These are phyloP conservation scores for Citrus medica DNA, from an alignment of 345 rosid species.

Conservation along the genomic window DNA sequence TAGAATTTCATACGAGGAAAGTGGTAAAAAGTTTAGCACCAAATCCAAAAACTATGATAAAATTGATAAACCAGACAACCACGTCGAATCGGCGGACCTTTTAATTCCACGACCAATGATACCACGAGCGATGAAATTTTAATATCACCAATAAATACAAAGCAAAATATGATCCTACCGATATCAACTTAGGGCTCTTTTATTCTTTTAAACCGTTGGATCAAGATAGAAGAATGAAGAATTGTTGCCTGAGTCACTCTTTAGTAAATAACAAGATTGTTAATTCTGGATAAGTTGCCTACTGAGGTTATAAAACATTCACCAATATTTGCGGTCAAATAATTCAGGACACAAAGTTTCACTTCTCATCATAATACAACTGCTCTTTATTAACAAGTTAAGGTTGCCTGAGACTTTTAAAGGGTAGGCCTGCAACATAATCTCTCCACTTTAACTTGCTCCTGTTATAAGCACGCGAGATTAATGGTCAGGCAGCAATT, in stretches of 20 bases:
- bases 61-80: no score
- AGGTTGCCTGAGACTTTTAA: not conserved
- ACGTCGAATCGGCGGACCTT: no score
- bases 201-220: not conserved
- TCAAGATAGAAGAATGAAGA: no score
- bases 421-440: constrained; percentile 41
- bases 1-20: not conserved
- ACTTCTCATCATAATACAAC: not conserved
- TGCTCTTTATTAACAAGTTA: not conserved
- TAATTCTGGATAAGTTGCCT: not conserved
- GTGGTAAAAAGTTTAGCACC: no score
- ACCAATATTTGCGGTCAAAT: not conserved
- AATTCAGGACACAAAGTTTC: not conserved
- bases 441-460: constrained; percentile 34
- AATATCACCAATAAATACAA: no score
- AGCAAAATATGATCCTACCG: not conserved
- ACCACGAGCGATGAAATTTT: no score
- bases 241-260: not conserved
- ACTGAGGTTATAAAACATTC: not conserved
- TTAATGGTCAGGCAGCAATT: not conserved
- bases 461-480: constrained; percentile 24
- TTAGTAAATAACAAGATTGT: not conserved
- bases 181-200: not conserved
- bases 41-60: no score
- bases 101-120: no score